These are phyloP conservation scores for Starmerella apis DNA, from an alignment of 805 yeast genomes.

Conservation along the genomic window DNA sequence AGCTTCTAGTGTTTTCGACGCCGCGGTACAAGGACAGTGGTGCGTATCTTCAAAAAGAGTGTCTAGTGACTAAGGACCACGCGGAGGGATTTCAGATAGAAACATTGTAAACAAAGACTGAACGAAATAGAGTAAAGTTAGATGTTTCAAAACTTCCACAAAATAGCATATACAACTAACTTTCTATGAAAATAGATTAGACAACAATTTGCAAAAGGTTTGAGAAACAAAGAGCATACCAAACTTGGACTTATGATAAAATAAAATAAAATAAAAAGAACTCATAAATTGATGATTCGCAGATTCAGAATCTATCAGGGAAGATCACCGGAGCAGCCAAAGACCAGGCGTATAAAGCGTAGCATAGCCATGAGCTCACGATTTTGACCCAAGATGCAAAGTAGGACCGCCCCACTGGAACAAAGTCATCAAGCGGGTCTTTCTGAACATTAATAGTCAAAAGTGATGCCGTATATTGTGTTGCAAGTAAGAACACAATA, in stretches of 20 bases:
- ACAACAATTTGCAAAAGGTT: no score
- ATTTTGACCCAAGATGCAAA: slow-evolving; percentile 93
- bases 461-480: slow-evolving; percentile 92
- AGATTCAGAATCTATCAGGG: slow-evolving; percentile 68
- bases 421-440: slow-evolving; percentile 75
- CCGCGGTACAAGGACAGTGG: neutral
- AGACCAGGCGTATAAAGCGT: slow-evolving; percentile 77
- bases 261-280: neutral
- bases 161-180: no score
- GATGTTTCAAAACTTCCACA: no score
- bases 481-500: slow-evolving; percentile 82
- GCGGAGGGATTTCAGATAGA: no score
- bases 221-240: no score
- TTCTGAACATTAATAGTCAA: slow-evolving; percentile 83
- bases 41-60: neutral
- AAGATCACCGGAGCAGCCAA: slow-evolving; percentile 77
- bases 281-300: no score
- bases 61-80: no score
- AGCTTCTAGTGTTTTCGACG: no score
- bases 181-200: no score
- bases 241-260: no score
- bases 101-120: no score
- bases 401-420: slow-evolving; percentile 94
- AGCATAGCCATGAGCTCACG: slow-evolving; percentile 86
- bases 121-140: no score